A percentile compares a stretch with the other conserved stretches of the same genome.
These are phyloP conservation scores for Fusarium domesticum DNA, from an alignment of 2,329 filamentous ascomycete species.

Conservation along the genomic window DNA sequence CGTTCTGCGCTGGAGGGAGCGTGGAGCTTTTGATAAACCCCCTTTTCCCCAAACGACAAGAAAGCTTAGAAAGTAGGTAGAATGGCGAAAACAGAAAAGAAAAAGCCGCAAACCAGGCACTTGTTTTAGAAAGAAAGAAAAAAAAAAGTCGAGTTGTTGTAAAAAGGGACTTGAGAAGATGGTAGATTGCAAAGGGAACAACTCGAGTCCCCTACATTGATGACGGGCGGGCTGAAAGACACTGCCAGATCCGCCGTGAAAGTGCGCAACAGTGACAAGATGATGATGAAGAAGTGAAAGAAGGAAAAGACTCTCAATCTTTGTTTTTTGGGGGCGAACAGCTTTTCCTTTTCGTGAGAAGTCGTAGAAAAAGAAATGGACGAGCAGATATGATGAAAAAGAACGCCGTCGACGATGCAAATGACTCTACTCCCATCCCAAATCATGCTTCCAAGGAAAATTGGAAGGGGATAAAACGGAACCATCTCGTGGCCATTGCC, in stretches of 20 bases:
- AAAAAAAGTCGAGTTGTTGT: conserved; percentile 1
- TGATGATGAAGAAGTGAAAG: background rate
- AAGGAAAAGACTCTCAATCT: background rate
- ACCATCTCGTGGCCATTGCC: background rate
- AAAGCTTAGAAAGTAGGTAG: conserved; percentile 11
- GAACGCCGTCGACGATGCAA: conserved; percentile 41
- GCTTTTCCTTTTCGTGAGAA: background rate
- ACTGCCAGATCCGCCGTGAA: background rate
- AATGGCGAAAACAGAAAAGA: conserved; percentile 15
- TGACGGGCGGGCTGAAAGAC: background rate
- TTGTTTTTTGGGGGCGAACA: background rate
- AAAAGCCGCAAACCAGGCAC: background rate
- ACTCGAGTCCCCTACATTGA: background rate
- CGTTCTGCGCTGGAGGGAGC: conserved; percentile 22
- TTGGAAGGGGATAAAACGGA: background rate
- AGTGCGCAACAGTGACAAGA: background rate
- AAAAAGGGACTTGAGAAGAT: background rate
- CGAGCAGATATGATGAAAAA: conserved; percentile 13
- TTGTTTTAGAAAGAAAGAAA: conserved; percentile 13
- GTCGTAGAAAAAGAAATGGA: background rate
- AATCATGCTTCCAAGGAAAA: conserved; percentile 28
- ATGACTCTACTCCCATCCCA: conserved; percentile 33
- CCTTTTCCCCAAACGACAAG: conserved; percentile 18
- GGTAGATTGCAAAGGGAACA: background rate
- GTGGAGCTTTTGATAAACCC: conserved; percentile 12